These are phyloP conservation scores for Plasmodium inui DNA, from an alignment of 169 alveolate species.

Conservation along the genomic window DNA sequence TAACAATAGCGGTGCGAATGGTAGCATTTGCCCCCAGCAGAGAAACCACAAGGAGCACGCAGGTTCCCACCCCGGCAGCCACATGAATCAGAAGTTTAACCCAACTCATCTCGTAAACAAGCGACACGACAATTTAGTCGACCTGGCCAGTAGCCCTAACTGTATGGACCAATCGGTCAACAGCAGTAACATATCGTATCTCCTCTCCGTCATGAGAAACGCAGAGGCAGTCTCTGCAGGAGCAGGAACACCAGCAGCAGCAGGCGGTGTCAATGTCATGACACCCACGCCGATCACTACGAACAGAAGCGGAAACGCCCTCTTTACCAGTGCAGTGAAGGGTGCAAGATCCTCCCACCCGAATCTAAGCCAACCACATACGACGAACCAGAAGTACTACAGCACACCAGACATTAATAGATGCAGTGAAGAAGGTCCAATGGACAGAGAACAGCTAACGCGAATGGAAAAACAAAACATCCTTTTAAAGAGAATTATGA, in stretches of 20 bases:
- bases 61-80: neutral
- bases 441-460: neutral
- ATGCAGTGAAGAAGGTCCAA: neutral
- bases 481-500: conserved; percentile 8
- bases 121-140: neutral
- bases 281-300: neutral
- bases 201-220: neutral
- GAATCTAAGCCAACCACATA: neutral
- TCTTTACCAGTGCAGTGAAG: neutral
- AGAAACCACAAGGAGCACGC: neutral
- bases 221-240: neutral
- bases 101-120: neutral
- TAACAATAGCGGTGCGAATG: neutral
- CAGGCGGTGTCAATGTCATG: neutral
- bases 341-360: neutral
- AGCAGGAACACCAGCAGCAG: neutral
- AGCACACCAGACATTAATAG: neutral
- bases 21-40: neutral
- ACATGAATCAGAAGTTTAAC: neutral
- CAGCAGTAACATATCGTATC: neutral
- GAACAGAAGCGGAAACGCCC: neutral
- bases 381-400: neutral
- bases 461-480: neutral
- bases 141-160: neutral
- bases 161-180: neutral